These are phyloP conservation scores for Xylaria nigripes DNA, from an alignment of 495 filamentous ascomycete genomes.

Conservation along the genomic window DNA sequence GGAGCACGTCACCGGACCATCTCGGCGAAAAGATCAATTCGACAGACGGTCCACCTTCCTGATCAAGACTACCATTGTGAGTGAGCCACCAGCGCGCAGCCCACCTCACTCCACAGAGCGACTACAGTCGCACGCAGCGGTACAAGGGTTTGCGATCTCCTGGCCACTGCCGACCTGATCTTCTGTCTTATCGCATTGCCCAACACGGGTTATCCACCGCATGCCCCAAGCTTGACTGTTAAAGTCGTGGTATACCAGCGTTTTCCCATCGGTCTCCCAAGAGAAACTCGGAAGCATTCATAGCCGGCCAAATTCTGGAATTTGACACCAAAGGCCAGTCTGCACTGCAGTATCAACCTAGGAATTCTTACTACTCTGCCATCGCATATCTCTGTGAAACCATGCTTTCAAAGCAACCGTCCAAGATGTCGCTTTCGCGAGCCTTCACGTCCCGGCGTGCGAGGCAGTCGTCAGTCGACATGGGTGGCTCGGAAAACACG, in stretches of 20 bases:
- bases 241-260: neutral
- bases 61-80: conserved; percentile 4
- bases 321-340: neutral
- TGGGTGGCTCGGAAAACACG: conserved; percentile 23
- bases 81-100: conserved; percentile 4
- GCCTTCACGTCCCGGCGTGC: conserved; percentile 55
- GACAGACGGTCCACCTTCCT: conserved; percentile 12
- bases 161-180: neutral
- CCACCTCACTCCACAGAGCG: neutral
- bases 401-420: neutral
- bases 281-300: neutral
- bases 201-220: neutral
- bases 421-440: conserved; percentile 51
- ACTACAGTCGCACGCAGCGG: neutral
- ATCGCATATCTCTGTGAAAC: neutral
- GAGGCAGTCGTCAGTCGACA: conserved; percentile 36
- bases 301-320: neutral
- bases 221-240: neutral
- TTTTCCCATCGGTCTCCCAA: neutral
- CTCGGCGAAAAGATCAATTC: conserved; percentile 8
- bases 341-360: neutral
- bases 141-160: conserved; percentile 5
- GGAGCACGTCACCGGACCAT: conserved; percentile 8
- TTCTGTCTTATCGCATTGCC: neutral
- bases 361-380: neutral